Evolutionary conservation across 2,329 filamentous ascomycete species (phyloP), one percentile per base, ranked within the genome.

Genomic region (Apiospora sp.): DNA sequence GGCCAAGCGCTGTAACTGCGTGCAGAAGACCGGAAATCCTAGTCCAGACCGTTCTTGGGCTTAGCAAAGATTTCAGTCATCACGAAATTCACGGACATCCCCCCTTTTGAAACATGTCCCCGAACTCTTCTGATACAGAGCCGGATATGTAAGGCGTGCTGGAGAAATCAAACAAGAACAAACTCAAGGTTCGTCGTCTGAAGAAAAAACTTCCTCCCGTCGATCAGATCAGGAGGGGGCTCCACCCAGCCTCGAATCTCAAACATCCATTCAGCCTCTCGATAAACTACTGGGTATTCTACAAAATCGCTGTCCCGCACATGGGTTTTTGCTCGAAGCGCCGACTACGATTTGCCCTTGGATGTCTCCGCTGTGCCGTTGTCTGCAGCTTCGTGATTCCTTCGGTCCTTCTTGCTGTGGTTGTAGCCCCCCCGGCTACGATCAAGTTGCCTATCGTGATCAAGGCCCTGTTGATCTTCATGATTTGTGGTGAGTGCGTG

Each of bases 161-260:
- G 58, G 58, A 64, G 34, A 41, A 41, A 27, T 51, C n/a, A 51
- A 64, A n/a, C 30, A 41, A 41, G 58, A 64, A 64, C 58, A 64
- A 37, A 41, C 58, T 64, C 58, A 64, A 64, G 58, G 58, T 64
- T 64, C 58, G 34, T 64, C 58, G 58, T 64, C 58, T 64, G 58
- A 64, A 64, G 58, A 64, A 41, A 37, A 24, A n/a, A 64, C 58
- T 19, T 64, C 58, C 34, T 64, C 58, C 58, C 58, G 58, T 64
- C 58, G 58, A 64, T 64, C 58, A 64, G 58, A 64, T 64, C 58
- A 64, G 51, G 51, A 30, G 58, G 30, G 7, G 58, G 58, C 34
- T 41, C 58, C 58, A 64, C 58, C 58, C 30, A 64, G 58, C 58
- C 58, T 64, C 58, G 14, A 64, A 64, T 64, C 58, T 64, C 34